Percentiles rank a stretch among this genome's conserved stretches.
Evolutionary conservation across 1,284 basidiomycete species (phyloP).

Genomic region (Ceratobasidium sp.): DNA sequence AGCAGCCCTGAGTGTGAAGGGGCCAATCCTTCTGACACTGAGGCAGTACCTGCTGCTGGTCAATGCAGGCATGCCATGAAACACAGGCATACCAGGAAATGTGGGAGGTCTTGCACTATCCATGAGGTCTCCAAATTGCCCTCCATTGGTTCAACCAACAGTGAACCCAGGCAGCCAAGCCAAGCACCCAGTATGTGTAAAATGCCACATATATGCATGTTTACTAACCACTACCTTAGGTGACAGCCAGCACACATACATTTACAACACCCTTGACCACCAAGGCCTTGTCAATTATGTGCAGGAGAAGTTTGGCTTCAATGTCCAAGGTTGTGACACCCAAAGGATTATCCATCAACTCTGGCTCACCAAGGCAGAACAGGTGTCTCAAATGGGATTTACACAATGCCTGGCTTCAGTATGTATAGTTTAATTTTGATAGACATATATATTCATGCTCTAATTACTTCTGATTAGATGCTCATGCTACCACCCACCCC

Average conservation of each 20-base stretch:
- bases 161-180: no score
- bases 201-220: no score
- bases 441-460: not conserved
- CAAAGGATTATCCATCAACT: slow-evolving; percentile 11
- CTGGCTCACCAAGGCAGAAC: not conserved
- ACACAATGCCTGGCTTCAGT: slow-evolving; percentile 5
- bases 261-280: slow-evolving; percentile 8
- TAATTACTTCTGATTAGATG: slow-evolving; percentile 4
- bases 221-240: not conserved
- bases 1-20: no score
- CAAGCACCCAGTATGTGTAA: no score
- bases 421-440: not conserved
- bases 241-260: no score
- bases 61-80: no score
- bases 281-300: not conserved
- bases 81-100: no score
- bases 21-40: no score
- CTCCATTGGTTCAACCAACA: no score
- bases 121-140: no score
- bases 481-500: not conserved
- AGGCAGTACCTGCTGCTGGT: no score
- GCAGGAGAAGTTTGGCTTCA: not conserved
- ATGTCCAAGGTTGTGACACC: not conserved
- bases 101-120: no score
- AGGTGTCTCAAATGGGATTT: slow-evolving; percentile 27